Base-by-base conservation (phyloP, 805 yeast genomes). In the Scheffersomyces stipitis region DNA sequence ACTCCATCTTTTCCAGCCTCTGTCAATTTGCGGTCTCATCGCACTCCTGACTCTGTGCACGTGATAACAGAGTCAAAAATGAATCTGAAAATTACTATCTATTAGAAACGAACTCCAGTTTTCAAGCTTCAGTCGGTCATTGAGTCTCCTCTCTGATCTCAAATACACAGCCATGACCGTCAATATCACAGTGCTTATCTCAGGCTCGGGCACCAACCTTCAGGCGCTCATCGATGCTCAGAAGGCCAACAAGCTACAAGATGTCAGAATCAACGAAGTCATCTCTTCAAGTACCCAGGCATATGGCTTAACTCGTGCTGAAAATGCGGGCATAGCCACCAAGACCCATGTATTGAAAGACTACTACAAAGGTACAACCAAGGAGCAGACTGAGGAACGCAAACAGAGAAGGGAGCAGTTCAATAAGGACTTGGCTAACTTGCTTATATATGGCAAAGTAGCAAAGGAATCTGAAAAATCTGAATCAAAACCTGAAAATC, bases 191-290 rank as follows among this genome's bases (percentile, higher is more conserved):
- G 97, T 93, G 0, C 75, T 93, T 26, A 93, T 93, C 15, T 90
- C 98, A 0, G 99, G 99, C 0, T 83, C 84, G 18, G 99, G 99
- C 1, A 81, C 97, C n/a, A 93, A 93, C 55, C 69, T 93, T 27
- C 99, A 93, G 60, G 98, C 99, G 0, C 69, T 93, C 27, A 88
- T 93, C 23, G 96, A 93, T 59, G 86, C 91, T 10, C 54, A 60
- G 53, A 12, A 69, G 65, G 17, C 48, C 37, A 39, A 64, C 69
- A 30, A 70, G 52, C 38, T 68, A 24, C 68, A 73, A 8, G 31
- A 26, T 23, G 36, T 31, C 7, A 65, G 69, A 22, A 86, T 93
- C 34, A 72, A 78, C 18, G 78, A 80, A 51, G 98, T 93, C 31
- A 76, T 93, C 18, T 89, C 98, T 7, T 90, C 97, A 12, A 78